Conservation (phyloP, 2,329 filamentous ascomycete species). For the Cercospora sp. region DNA sequence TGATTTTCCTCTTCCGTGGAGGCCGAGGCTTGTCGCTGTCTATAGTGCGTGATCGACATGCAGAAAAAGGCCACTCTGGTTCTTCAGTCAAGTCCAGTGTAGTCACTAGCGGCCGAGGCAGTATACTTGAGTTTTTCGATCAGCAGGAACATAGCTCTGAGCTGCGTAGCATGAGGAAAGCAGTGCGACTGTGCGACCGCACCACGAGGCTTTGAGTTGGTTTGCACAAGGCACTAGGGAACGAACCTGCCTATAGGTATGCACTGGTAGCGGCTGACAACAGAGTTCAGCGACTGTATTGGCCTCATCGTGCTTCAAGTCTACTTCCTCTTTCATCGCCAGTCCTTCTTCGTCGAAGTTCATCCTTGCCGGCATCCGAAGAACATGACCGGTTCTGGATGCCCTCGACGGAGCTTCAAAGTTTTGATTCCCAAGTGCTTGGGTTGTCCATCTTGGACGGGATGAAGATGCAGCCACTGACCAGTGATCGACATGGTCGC, state of each 20-base stretch:
- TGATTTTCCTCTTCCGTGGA: not conserved
- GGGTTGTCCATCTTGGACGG: not conserved
- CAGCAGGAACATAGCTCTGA: not conserved
- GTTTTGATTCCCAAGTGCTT: not conserved
- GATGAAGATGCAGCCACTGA: not conserved
- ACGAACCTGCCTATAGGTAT: not conserved
- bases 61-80: not conserved
- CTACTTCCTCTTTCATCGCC: not conserved
- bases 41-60: conserved; percentile 4
- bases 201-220: not conserved
- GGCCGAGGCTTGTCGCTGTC: not conserved
- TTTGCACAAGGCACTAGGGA: not conserved
- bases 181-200: not conserved
- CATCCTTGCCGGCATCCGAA: not conserved
- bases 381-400: not conserved
- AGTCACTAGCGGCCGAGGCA: not conserved
- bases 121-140: not conserved
- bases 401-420: not conserved
- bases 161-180: not conserved
- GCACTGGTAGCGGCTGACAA: too few relatives aligned
- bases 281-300: not conserved
- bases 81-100: not conserved
- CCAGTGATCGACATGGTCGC: not conserved
- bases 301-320: not conserved
- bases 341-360: not conserved